A percentile compares a stretch with the other conserved stretches of the same genome.
These are phyloP conservation scores for Begonia loranthoides DNA, from an alignment of 306 rosid genomes.

Conservation along the genomic window DNA sequence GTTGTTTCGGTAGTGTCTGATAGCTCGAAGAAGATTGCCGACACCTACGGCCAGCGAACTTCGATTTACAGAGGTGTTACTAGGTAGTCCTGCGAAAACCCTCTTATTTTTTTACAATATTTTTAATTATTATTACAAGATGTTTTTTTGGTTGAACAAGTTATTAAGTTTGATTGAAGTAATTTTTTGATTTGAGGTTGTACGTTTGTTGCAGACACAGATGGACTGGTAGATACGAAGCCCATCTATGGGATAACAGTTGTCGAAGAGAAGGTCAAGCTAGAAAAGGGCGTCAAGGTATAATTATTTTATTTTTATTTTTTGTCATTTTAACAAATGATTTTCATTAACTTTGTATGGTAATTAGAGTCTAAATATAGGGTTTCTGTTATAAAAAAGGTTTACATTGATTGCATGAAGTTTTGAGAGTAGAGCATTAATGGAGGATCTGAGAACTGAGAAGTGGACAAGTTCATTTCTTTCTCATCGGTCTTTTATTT, in stretches of 20 bases:
- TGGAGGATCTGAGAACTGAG: conserved; percentile 6
- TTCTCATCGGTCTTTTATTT: conserved; percentile 12
- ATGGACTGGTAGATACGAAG: conserved; percentile 99
- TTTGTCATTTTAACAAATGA: neutral
- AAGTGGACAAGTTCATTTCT: neutral
- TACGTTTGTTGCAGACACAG: conserved; percentile 44
- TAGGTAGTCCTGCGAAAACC: conserved; percentile 25
- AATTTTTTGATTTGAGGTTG: neutral
- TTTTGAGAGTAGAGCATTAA: conserved; percentile 24
- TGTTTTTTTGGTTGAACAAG: neutral
- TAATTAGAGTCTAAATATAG: neutral
- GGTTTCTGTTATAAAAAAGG: neutral
- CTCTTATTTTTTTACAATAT: neutral
- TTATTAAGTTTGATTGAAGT: neutral
- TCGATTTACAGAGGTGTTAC: conserved; percentile 98
- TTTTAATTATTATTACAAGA: neutral
- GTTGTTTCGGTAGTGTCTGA: conserved; percentile 26
- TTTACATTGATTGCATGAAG: conserved; percentile 27
- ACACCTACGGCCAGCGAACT: conserved; percentile 91
- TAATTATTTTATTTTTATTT: neutral
- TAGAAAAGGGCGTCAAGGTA: conserved; percentile 98
- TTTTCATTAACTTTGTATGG: neutral
- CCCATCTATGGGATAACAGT: conserved; percentile 99
- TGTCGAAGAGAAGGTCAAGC: conserved; percentile 99
- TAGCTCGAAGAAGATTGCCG: conserved; percentile 47